Base-by-base conservation (phyloP, 2,329 filamentous ascomycete species). In the Fusarium brachygibbosum region DNA sequence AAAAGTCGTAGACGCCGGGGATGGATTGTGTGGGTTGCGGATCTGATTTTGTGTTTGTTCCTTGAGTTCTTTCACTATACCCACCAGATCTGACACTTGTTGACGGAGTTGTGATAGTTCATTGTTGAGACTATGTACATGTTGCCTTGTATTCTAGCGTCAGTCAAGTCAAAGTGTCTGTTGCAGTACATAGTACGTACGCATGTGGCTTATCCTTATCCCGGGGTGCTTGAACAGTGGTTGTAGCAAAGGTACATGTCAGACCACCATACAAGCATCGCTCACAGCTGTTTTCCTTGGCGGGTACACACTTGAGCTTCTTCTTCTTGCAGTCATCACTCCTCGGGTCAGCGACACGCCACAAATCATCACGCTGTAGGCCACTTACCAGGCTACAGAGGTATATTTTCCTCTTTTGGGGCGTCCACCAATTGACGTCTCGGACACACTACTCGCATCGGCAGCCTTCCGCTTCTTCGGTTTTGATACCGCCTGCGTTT, bases 271-370 rank as follows among this genome's bases (percentile, higher is more conserved):
- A 55, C 16, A 74, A 66, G 29, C 79, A 80, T 46, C 78, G 62
- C 60, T 78, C 73, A 41, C 79, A 80, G 21, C 54, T 66, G 1
- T 59, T 61, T 28, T 76, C 68, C 6, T 70, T 68, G 0, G 63
- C 60, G 2, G 75, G 75, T 37, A 79, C 71, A 65, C 81, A 82
- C 59, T 82, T 82, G 55, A 82, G 78, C 58, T 82, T 82, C 29
- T 79, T 69, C 38, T 78, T 79, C 59, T 81, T 81, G 65, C 80
- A 82, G 23, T 81, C 79, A 50, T 81, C 76, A 29, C 78, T 77
- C 32, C 12, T 1, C 2, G 7, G 13, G 52, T 75, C 45, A 75
- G 54, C 45, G 11, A 11, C 10, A 4, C 9, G 13, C 16, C 32
- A 35, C 23, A 13, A 3, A 29, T 8, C 29, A 29, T 6, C 3